These are phyloP conservation scores for Leishmania braziliensis DNA, from an alignment of 208 protist genomes.

Conservation along the genomic window DNA sequence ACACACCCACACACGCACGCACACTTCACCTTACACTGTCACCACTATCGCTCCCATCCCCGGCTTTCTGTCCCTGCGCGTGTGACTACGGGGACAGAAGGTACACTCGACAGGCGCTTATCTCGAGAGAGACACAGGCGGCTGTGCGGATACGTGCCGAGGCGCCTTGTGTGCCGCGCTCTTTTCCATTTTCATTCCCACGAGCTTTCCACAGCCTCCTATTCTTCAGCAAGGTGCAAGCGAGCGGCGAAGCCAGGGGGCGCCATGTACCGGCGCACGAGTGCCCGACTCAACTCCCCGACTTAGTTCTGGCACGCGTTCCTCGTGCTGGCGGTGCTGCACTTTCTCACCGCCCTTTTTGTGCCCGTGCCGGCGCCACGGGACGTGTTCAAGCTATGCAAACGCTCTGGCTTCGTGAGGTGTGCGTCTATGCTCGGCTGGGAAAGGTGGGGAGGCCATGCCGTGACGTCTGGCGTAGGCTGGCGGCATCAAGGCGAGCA, in stretches of 20 bases:
- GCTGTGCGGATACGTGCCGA: background rate
- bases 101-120: background rate
- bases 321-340: conserved; percentile 17
- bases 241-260: background rate
- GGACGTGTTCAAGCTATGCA: conserved; percentile 40
- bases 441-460: conserved; percentile 34
- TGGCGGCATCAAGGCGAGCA: conserved; percentile 37
- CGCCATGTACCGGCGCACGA: conserved; percentile 27
- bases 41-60: background rate
- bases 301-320: conserved; percentile 28
- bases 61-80: background rate
- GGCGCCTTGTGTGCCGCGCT: background rate
- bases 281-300: conserved; percentile 15
- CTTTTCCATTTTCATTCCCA: background rate
- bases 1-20: too few relatives aligned
- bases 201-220: background rate
- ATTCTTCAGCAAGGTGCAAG: background rate
- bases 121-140: background rate
- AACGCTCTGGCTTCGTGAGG: background rate
- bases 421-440: conserved; percentile 49
- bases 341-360: conserved; percentile 38
- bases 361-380: conserved; percentile 37
- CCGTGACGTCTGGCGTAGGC: conserved; percentile 20
- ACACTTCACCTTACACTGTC: background rate
- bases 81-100: too few relatives aligned